Evolutionary conservation across 78 protist genomes (phyloP).

Genomic region (slime mould (Dictyostelium discoideum)): DNA sequence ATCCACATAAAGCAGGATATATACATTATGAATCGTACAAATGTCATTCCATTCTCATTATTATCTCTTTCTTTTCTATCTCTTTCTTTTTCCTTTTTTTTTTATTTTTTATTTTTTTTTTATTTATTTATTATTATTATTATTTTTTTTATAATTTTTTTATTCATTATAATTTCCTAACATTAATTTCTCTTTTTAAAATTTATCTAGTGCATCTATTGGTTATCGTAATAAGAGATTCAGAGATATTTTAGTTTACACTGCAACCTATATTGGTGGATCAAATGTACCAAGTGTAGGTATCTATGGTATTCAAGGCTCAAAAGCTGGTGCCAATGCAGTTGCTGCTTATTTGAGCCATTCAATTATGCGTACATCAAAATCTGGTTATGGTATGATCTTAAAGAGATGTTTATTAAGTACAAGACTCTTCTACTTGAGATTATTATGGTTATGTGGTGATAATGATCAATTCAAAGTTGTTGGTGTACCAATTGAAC

Average conservation of each 20-base stretch:
- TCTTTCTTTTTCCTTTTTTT: no score
- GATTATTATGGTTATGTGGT: slow-evolving; percentile 21
- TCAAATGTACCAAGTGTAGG: slow-evolving; percentile 20
- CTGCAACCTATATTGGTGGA: slow-evolving; percentile 54
- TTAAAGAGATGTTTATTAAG: slow-evolving; percentile 24
- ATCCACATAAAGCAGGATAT: slow-evolving; percentile 61
- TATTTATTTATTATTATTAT: no score
- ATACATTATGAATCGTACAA: slow-evolving; percentile 9
- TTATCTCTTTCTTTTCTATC: no score
- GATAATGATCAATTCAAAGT: slow-evolving; percentile 7
- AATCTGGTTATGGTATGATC: slow-evolving; percentile 58
- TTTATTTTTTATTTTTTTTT: no score
- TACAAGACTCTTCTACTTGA: slow-evolving; percentile 24
- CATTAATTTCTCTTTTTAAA: no score
- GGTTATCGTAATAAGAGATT: slow-evolving; percentile 31
- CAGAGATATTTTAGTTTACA: slow-evolving; percentile 33
- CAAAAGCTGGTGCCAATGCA: slow-evolving; percentile 48
- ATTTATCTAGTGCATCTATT: background rate
- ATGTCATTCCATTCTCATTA: no score
- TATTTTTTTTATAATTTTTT: no score
- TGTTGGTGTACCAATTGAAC: slow-evolving; percentile 33
- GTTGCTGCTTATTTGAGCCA: slow-evolving; percentile 4
- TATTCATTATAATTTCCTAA: no score
- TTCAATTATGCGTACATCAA: slow-evolving; percentile 15
- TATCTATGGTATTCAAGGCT: slow-evolving; percentile 65